Conservation (phyloP, 1,284 basidiomycete species). For the Rhizoctonia solani region DNA sequence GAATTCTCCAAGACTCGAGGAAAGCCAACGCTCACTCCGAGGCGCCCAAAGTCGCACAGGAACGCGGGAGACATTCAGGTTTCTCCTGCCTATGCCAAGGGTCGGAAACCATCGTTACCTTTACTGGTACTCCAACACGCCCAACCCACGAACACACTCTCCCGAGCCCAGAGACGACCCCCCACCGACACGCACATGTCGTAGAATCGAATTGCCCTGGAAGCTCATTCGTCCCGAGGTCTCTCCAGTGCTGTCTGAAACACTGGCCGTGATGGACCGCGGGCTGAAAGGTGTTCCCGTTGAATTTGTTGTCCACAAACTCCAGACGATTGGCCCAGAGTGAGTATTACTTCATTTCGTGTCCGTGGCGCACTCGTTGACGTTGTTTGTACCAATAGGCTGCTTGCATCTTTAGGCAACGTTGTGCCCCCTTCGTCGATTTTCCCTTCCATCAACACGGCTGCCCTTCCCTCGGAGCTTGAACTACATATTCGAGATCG, state of each 20-base stretch:
- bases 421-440: conserved; percentile 21
- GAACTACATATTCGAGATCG: conserved; percentile 22
- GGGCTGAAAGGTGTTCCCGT: conserved; percentile 26
- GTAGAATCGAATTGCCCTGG: conserved; percentile 30
- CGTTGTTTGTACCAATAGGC: neutral
- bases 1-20: neutral
- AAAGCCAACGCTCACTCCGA: neutral
- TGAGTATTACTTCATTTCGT: neutral
- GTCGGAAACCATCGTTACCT: neutral
- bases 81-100: conserved; percentile 7
- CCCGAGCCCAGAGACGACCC: neutral
- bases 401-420: conserved; percentile 6
- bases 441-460: conserved; percentile 14
- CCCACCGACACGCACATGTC: neutral
- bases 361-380: conserved; percentile 1
- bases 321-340: conserved; percentile 26
- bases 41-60: neutral
- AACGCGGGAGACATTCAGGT: conserved; percentile 16
- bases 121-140: conserved; percentile 6
- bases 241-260: conserved; percentile 1
- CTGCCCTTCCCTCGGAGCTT: conserved; percentile 25
- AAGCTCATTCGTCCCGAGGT: conserved; percentile 12
- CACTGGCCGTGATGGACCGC: conserved; percentile 16
- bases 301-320: conserved; percentile 32
- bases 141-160: neutral